phyloP scores from a whole-genome alignment of 2,329 filamentous ascomycete species.

The Ceratocystis diversiconidia region DNA sequence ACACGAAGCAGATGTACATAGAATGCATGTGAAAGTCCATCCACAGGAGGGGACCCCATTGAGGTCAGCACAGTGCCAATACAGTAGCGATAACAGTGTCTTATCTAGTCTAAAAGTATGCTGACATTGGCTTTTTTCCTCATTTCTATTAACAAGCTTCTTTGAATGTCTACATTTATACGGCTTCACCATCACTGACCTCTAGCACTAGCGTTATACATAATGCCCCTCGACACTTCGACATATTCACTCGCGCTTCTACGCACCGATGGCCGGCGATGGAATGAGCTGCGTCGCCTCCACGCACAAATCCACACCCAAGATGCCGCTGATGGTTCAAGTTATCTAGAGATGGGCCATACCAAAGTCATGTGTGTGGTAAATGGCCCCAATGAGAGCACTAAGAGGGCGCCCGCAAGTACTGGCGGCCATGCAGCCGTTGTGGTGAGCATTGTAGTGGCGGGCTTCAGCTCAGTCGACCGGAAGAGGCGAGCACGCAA shows the following conservation, averaged over 20 bases:
- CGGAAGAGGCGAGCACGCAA: conserved; percentile 59
- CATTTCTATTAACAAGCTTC: not conserved
- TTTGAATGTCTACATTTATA: not conserved
- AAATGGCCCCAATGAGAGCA: conserved; percentile 60
- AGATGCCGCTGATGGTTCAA: conserved; percentile 80
- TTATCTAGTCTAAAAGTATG: not conserved
- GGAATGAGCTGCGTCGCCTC: conserved; percentile 89
- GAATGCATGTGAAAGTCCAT: no score
- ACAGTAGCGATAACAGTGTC: not conserved
- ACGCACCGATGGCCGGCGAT: conserved; percentile 71
- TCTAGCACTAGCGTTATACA: not conserved
- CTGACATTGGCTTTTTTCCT: not conserved
- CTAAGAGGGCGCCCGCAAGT: conserved; percentile 19
- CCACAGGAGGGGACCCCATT: no score
- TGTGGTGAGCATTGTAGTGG: conserved; percentile 68
- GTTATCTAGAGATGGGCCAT: conserved; percentile 92
- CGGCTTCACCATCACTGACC: not conserved
- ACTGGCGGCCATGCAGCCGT: conserved; percentile 40
- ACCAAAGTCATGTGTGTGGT: conserved; percentile 94
- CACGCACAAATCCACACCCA: conserved; percentile 86
- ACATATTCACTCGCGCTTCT: conserved; percentile 78
- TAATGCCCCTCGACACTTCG: conserved; percentile 88
- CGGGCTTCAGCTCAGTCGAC: conserved; percentile 78
- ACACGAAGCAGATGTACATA: no score
- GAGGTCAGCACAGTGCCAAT: not conserved